Conservation (phyloP, 331 rosid genomes). For the Malus hybrid region DNA sequence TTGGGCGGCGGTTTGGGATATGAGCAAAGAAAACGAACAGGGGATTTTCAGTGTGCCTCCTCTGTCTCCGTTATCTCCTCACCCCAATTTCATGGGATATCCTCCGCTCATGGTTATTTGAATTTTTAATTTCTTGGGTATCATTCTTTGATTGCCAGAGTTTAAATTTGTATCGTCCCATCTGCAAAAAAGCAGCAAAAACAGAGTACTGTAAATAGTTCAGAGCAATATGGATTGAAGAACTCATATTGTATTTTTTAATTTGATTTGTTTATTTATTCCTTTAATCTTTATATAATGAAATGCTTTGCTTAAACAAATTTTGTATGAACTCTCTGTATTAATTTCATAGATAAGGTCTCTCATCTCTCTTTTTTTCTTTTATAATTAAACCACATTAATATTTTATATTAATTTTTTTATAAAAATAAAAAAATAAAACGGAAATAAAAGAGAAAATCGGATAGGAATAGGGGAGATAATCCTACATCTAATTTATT, state of each 20-base stretch:
- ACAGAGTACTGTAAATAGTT: background rate
- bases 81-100: conserved; percentile 14
- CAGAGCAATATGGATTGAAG: background rate
- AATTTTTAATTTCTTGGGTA: background rate
- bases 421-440: too few relatives aligned
- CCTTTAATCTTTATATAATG: background rate
- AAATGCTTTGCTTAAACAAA: background rate
- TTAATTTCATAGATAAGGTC: background rate
- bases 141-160: background rate
- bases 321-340: background rate
- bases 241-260: background rate
- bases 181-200: background rate
- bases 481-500: background rate
- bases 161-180: background rate
- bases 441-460: rapidly evolving
- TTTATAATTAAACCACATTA: too few relatives aligned
- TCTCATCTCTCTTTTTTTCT: too few relatives aligned
- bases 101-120: conserved; percentile 16
- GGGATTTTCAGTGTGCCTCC: conserved; percentile 52
- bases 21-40: conserved; percentile 20
- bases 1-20: conserved; percentile 46
- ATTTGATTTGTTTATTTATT: conserved; percentile 1
- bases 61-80: conserved; percentile 38
- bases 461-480: too few relatives aligned
- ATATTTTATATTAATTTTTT: too few relatives aligned